A percentile compares a stretch with the other conserved stretches of the same genome.
Conservation (phyloP, 306 rosid species). For the Luffa aegyptiaca region DNA sequence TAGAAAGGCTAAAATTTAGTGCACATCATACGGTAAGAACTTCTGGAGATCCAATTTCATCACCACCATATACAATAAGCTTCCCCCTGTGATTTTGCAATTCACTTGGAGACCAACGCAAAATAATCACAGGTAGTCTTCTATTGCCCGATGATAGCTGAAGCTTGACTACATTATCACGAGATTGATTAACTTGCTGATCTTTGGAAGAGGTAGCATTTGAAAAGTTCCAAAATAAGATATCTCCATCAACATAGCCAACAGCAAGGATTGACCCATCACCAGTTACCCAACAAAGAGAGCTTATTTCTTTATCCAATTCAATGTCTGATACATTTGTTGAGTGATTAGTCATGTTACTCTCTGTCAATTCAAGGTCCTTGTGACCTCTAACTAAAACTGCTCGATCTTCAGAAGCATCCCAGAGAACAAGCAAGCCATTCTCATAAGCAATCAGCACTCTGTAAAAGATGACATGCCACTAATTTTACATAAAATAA, state of each 20-base stretch:
- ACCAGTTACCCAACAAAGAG: constrained; percentile 76
- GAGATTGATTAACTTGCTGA: constrained; percentile 26
- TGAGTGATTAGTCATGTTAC: constrained; percentile 21
- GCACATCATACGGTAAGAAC: constrained; percentile 50
- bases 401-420: constrained; percentile 65
- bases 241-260: constrained; percentile 89
- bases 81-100: constrained; percentile 31
- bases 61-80: constrained; percentile 84
- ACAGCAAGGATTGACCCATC: constrained; percentile 63
- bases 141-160: constrained; percentile 52
- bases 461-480: constrained; percentile 40
- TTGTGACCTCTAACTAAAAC: constrained; percentile 59
- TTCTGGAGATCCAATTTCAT: constrained; percentile 77
- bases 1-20: constrained; percentile 13
- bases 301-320: constrained; percentile 69
- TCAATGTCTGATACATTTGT: constrained; percentile 29
- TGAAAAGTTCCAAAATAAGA: constrained; percentile 74
- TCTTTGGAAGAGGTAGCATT: constrained; percentile 27
- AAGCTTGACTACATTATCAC: constrained; percentile 55
- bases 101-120: constrained; percentile 47
- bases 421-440: constrained; percentile 78
- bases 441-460: constrained; percentile 72
- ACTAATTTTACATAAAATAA: neutral
- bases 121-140: constrained; percentile 67
- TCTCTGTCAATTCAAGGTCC: constrained; percentile 42